Evolutionary conservation across 192 early-diverging fungal species (phyloP).

Genomic region (Linnemannia schmuckeri): DNA sequence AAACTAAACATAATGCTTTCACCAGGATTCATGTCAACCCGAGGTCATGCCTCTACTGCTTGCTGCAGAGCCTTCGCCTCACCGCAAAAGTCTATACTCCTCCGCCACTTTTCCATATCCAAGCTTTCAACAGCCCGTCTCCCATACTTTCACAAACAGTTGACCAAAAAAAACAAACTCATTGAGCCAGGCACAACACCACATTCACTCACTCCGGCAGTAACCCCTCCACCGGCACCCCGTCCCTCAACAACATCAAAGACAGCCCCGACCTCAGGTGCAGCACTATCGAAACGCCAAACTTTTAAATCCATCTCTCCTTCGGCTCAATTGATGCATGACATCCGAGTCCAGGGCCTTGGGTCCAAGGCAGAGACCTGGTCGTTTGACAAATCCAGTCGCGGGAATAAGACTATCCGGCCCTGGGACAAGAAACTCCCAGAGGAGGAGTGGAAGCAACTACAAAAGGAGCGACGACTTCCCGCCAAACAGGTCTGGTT

Average conservation of each 20-base stretch:
- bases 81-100: background rate
- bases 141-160: constrained; percentile 46
- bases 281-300: constrained; percentile 39
- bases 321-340: constrained; percentile 43
- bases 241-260: background rate
- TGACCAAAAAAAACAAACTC: constrained; percentile 22
- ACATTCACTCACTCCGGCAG: constrained; percentile 1
- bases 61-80: background rate
- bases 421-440: constrained; percentile 47
- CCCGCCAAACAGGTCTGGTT: constrained; percentile 51
- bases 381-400: constrained; percentile 42
- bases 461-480: constrained; percentile 25
- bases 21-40: constrained; percentile 2
- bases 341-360: constrained; percentile 41
- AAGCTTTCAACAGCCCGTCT: background rate
- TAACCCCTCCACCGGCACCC: constrained; percentile 9
- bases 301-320: constrained; percentile 40
- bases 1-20: background rate
- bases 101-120: constrained; percentile 26
- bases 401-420: constrained; percentile 46
- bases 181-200: background rate
- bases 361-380: constrained; percentile 41
- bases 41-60: background rate
- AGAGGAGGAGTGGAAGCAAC: constrained; percentile 30
- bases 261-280: background rate